These are phyloP conservation scores for Curvularia hawaiiensis DNA, from an alignment of 2,329 filamentous ascomycete species.

Conservation along the genomic window DNA sequence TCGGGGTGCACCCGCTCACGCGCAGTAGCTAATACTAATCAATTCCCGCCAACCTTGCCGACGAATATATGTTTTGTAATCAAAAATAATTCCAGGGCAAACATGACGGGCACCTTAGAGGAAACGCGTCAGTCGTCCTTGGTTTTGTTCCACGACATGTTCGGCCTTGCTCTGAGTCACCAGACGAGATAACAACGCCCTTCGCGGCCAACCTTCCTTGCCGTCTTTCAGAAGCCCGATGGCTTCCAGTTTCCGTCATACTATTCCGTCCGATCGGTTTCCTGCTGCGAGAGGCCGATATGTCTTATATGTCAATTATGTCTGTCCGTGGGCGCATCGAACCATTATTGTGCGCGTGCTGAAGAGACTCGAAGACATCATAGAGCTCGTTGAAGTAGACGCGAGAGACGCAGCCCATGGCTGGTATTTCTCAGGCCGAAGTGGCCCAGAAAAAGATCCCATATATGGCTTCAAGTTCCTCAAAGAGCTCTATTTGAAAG, in stretches of 20 bases:
- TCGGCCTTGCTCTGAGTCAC: constrained; percentile 1
- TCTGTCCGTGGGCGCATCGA: constrained; percentile 68
- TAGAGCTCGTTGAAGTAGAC: constrained; percentile 56
- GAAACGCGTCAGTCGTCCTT: constrained; percentile 8
- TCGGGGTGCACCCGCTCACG: background rate
- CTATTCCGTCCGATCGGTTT: constrained; percentile 61
- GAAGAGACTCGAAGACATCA: constrained; percentile 57
- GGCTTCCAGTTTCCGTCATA: constrained; percentile 61
- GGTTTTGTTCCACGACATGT: constrained; percentile 5
- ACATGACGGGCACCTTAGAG: constrained; percentile 1
- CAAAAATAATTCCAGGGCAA: constrained; percentile 16
- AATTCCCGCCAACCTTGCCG: constrained; percentile 16
- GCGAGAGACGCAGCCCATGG: constrained; percentile 34
- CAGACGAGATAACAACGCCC: constrained; percentile 2
- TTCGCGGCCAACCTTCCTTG: constrained; percentile 7
- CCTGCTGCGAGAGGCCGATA: constrained; percentile 66
- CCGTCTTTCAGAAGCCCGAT: constrained; percentile 54
- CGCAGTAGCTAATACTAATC: constrained; percentile 23
- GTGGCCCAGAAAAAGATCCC: constrained; percentile 37
- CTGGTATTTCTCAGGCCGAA: constrained; percentile 40
- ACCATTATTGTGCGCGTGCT: constrained; percentile 54
- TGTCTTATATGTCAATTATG: constrained; percentile 64
- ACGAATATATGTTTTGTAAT: constrained; percentile 38
- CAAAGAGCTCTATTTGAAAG: constrained; percentile 74
- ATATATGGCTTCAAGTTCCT: constrained; percentile 40